Evolutionary conservation across 768 basidiomycete genomes (phyloP).

Genomic region (Symmetrospora coprosmae): DNA sequence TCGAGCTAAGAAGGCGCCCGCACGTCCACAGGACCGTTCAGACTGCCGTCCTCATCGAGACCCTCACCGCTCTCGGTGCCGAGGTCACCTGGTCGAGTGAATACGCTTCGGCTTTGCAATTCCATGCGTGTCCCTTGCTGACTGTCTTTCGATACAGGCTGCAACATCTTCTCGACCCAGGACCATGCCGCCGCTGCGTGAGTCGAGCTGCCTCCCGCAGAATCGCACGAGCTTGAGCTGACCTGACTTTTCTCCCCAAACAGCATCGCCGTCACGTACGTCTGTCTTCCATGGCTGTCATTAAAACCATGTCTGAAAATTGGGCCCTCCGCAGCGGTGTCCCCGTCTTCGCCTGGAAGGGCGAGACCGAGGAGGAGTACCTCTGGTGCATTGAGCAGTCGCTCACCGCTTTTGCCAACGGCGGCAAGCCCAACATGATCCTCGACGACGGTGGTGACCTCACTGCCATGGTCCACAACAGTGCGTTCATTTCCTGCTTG

Average conservation of each 20-base stretch:
- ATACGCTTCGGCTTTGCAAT: conserved; percentile 24
- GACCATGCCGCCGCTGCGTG: conserved; percentile 90
- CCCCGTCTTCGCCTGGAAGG: conserved; percentile 99
- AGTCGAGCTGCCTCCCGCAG: conserved; percentile 42
- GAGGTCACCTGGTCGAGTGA: conserved; percentile 86
- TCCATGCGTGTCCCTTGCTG: background rate
- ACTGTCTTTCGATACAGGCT: conserved; percentile 8
- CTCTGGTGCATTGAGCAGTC: conserved; percentile 96
- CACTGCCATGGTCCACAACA: conserved; percentile 85
- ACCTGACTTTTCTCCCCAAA: conserved; percentile 5
- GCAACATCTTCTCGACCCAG: conserved; percentile 99
- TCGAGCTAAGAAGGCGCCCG: conserved; percentile 16
- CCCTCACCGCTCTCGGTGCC: conserved; percentile 82
- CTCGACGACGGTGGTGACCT: conserved; percentile 98
- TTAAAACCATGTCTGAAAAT: background rate
- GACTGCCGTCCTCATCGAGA: conserved; percentile 97
- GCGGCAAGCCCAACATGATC: conserved; percentile 88
- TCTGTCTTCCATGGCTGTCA: conserved; percentile 1
- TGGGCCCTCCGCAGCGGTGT: conserved; percentile 57
- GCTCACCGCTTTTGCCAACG: conserved; percentile 67
- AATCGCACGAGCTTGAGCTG: background rate
- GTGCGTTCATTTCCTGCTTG: conserved; percentile 3
- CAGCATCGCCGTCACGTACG: conserved; percentile 18
- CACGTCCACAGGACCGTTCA: conserved; percentile 69
- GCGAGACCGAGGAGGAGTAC: conserved; percentile 98